These are phyloP conservation scores for Fistulinella cinereoalba DNA, from an alignment of 1,284 basidiomycete genomes.

Conservation along the genomic window DNA sequence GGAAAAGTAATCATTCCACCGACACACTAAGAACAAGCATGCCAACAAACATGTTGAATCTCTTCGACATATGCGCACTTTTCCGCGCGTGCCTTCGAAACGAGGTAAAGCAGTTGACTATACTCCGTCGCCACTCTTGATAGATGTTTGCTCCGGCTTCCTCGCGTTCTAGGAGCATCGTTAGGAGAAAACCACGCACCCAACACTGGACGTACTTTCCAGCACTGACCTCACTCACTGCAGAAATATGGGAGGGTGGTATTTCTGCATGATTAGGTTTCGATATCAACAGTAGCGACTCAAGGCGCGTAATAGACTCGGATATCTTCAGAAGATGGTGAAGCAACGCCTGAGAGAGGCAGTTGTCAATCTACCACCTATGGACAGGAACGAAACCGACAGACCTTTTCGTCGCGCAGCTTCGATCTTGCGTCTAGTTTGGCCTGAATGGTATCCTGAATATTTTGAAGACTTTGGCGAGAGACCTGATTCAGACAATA, in stretches of 20 bases:
- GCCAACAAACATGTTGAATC: slow-evolving; percentile 77
- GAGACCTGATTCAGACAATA: slow-evolving; percentile 57
- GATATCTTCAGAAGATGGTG: slow-evolving; percentile 86
- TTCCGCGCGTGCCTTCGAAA: slow-evolving; percentile 74
- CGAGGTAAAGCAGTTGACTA: slow-evolving; percentile 88
- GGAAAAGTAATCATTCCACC: slow-evolving; percentile 15
- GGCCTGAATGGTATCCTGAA: slow-evolving; percentile 72
- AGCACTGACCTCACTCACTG: slow-evolving; percentile 14
- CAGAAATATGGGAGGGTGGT: slow-evolving; percentile 26
- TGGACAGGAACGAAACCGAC: not conserved
- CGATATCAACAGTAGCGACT: slow-evolving; percentile 71
- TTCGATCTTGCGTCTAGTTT: slow-evolving; percentile 73
- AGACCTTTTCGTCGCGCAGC: slow-evolving; percentile 81
- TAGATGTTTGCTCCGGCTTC: slow-evolving; percentile 78
- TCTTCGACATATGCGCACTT: slow-evolving; percentile 77
- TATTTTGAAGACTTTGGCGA: slow-evolving; percentile 54
- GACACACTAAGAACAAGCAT: slow-evolving; percentile 10
- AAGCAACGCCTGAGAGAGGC: slow-evolving; percentile 61
- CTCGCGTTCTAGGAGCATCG: slow-evolving; percentile 44
- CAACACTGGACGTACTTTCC: slow-evolving; percentile 22
- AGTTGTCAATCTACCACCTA: slow-evolving; percentile 1
- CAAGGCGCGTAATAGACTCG: slow-evolving; percentile 80
- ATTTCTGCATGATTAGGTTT: slow-evolving; percentile 25
- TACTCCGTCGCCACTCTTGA: slow-evolving; percentile 87
- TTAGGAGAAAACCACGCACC: slow-evolving; percentile 1